Evolutionary conservation across 768 basidiomycete species (phyloP), one percentile per base, ranked within the genome.

Genomic region (Lactarius sp.): DNA sequence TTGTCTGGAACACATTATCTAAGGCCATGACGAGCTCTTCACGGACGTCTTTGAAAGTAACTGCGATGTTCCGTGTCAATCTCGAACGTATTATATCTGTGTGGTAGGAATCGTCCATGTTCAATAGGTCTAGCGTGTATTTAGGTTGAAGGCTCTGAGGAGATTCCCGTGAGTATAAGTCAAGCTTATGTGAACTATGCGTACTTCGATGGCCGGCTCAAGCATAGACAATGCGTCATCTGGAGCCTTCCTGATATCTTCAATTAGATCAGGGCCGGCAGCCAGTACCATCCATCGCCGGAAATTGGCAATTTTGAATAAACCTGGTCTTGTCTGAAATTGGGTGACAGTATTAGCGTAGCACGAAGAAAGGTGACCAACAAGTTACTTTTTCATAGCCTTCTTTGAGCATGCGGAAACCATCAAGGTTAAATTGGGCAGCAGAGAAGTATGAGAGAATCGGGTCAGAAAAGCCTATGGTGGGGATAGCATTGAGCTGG

Each of bases 201-300:
- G 10, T 56, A 82, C 83, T 34, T 78, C 77, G 52, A 71, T 66
- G 46, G 77, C 73, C 4, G 77, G 77, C 20, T 77, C 75, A 61
- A 69, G 64, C 56, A 78, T 74, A 34, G 80, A 81, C 5, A 83
- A 71, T 33, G 75, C 74, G n/a, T 80, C 74, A 53, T 82, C 81
- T 6, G 77, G 73, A n/a, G 78, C 77, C 61, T 72, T 78, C 27
- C 81, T 76, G 18, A 86, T 68, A 47, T 85, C 84, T 6, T 84
- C 80, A 13, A 84, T 71, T 52, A 78, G 72, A 31, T 77, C 64
- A 0, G 73, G 70, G 1, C 80, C 78, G 20, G 75, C 75, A 22
- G 79, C 70, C 7, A 85, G 69, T 22, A 83, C 74, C 14, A 77
- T 62, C 83, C 83, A 84, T 54, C 75, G 71, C 44, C 78, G 73